phyloP scores from a whole-genome alignment of 2,329 filamentous ascomycete genomes.

The Fusarium piperis region DNA sequence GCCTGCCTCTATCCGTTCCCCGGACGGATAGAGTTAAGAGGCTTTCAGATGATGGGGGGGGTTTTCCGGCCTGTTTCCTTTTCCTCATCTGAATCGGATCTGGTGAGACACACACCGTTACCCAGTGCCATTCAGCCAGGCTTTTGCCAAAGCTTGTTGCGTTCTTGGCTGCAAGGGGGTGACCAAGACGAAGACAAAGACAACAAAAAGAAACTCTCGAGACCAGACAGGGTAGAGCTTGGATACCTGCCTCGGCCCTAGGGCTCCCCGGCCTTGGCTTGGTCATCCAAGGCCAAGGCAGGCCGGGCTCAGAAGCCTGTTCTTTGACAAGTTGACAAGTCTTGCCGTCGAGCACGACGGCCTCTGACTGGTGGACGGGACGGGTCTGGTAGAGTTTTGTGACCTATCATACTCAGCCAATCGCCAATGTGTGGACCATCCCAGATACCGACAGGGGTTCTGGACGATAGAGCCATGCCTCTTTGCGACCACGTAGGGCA shows the following conservation, averaged over 20 bases:
- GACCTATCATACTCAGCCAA: constrained; percentile 19
- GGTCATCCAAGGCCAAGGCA: not conserved
- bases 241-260: not conserved
- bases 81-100: not conserved
- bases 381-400: constrained; percentile 11
- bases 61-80: constrained; percentile 4
- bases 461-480: not conserved
- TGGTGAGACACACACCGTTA: constrained; percentile 5
- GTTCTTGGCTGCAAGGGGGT: constrained; percentile 24
- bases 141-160: constrained; percentile 22
- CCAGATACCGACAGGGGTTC: not conserved
- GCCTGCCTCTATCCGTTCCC: not conserved
- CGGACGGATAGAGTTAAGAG: constrained; percentile 9
- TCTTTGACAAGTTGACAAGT: constrained; percentile 13
- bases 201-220: constrained; percentile 9
- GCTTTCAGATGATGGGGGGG: not conserved
- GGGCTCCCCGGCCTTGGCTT: not conserved
- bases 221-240: not conserved
- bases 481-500: constrained; percentile 23
- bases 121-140: not conserved
- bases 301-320: constrained; percentile 1
- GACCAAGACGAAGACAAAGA: constrained; percentile 10
- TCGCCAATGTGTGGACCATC: not conserved
- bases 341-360: constrained; percentile 4
- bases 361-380: constrained; percentile 7